Evolutionary conservation across 495 filamentous ascomycete species (phyloP).

Genomic region (Oidiodendron maius): DNA sequence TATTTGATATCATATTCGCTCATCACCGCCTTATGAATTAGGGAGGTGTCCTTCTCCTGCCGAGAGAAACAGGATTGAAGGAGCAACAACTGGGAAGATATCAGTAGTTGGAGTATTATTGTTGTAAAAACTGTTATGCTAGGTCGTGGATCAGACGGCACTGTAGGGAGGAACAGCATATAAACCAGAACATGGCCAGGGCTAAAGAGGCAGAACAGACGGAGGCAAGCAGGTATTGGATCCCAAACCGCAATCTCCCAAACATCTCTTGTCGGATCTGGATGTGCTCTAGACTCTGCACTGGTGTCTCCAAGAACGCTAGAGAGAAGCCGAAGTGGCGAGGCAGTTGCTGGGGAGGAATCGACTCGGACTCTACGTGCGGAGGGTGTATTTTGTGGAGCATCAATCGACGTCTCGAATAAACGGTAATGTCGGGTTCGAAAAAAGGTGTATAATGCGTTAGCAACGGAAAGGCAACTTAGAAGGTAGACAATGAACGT

Average conservation of each 20-base stretch:
- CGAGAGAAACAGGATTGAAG: slow-evolving; percentile 68
- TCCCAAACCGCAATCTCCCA: slow-evolving; percentile 97
- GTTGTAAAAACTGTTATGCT: slow-evolving; percentile 81
- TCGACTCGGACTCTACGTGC: slow-evolving; percentile 87
- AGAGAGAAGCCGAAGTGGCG: slow-evolving; percentile 72
- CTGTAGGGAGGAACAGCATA: slow-evolving; percentile 75
- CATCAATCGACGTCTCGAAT: slow-evolving; percentile 79
- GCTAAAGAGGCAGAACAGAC: slow-evolving; percentile 85
- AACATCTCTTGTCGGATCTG: slow-evolving; percentile 78
- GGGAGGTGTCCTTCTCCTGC: slow-evolving; percentile 73
- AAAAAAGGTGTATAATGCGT: slow-evolving; percentile 77
- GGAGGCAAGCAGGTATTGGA: slow-evolving; percentile 74
- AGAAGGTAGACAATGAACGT: slow-evolving; percentile 64
- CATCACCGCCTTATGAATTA: slow-evolving; percentile 88
- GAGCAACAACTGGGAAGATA: slow-evolving; percentile 72
- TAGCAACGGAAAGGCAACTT: slow-evolving; percentile 55
- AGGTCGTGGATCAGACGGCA: slow-evolving; percentile 66
- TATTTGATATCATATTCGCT: slow-evolving; percentile 95
- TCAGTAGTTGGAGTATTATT: slow-evolving; percentile 59
- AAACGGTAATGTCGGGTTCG: slow-evolving; percentile 83
- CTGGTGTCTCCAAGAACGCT: slow-evolving; percentile 52
- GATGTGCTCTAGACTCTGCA: slow-evolving; percentile 75
- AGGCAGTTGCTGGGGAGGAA: slow-evolving; percentile 72
- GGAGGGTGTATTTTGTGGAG: slow-evolving; percentile 70
- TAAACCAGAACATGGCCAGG: slow-evolving; percentile 88